Base-by-base conservation (phyloP, 140 eudicot species). In the Anethum foeniculum region DNA sequence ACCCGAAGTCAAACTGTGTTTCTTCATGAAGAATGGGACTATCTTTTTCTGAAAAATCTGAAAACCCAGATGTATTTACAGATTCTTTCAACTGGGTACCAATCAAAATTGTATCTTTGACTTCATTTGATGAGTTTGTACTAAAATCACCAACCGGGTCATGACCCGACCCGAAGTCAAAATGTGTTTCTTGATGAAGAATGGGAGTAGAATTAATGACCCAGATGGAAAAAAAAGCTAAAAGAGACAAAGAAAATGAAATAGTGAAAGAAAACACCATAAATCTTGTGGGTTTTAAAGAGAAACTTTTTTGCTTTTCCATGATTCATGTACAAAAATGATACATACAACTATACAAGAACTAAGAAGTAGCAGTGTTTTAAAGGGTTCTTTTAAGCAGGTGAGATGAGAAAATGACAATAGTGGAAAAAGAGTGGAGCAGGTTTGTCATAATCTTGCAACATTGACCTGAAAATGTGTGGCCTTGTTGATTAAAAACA, bases 271-370 rank as follows among this genome's bases (percentile, higher is more conserved):
- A 86, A 77, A 92, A 85, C 6, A 86, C 79, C 83, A 88, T 77
- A 85, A 84, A 89, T 85, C 89, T 90, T 4, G 92, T 77, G 85
- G 88, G 86, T 78, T 90, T 94, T 54, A 83, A 2, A 13, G 93
- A 87, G 85, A 89, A 92, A 84, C 96, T 92, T 77, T 78, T 85
- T 69, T 88, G 96, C 85, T 80, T 86, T 81, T 94, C 97, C 90
- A 92, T 90, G 27, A 62, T 11, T 3, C 44, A 78, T 49, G 69
- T 60, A 47, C 51, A 47, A 47, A 47, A 47, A 47, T 46, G 18
- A 12, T 13, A 0, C 52, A 47, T 13, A 47, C 43, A 39, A 39
- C 43, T 39, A 39, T 39, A 39, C 52, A 47, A 27, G 0, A 8
- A 15, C 71, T 2, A 62, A 11, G 16, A 60, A 78, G 25, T 23